Evolutionary conservation across 371 early-diverging fungal genomes (phyloP).

Genomic region (Rozella allomycis): DNA sequence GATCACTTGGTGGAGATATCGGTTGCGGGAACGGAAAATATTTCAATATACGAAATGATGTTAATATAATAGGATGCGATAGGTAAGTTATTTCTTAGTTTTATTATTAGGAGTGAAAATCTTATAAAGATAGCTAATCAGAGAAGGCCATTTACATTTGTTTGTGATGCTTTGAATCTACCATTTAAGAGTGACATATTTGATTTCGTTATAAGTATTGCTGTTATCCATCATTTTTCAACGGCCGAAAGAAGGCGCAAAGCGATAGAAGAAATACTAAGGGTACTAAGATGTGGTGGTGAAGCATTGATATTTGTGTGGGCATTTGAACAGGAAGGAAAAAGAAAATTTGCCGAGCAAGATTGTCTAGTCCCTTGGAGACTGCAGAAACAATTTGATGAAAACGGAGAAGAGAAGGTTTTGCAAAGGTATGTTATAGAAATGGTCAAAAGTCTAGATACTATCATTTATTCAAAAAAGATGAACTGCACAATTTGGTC

Average conservation of each 20-base stretch:
- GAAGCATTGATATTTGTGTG: slow-evolving; percentile 70
- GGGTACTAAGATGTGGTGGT: slow-evolving; percentile 50
- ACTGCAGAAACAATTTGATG: slow-evolving; percentile 3
- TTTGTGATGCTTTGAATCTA: slow-evolving; percentile 53
- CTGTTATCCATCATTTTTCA: slow-evolving; percentile 87
- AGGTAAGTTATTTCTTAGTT: slow-evolving; percentile 18
- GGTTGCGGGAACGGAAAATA: slow-evolving; percentile 97
- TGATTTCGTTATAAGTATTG: slow-evolving; percentile 81
- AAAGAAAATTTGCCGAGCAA: slow-evolving; percentile 55
- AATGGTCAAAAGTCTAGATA: slow-evolving; percentile 21
- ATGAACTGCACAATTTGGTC: slow-evolving; percentile 49
- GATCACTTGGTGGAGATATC: slow-evolving; percentile 70
- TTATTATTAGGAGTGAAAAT: slow-evolving; percentile 33
- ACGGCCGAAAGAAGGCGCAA: slow-evolving; percentile 43
- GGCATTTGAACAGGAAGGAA: slow-evolving; percentile 66
- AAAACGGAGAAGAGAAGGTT: slow-evolving; percentile 1
- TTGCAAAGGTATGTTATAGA: not conserved
- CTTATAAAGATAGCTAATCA: slow-evolving; percentile 49
- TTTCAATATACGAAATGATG: slow-evolving; percentile 50
- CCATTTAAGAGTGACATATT: slow-evolving; percentile 48
- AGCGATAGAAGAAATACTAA: slow-evolving; percentile 53
- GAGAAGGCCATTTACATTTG: slow-evolving; percentile 55
- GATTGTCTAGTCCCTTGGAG: slow-evolving; percentile 88
- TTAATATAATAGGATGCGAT: slow-evolving; percentile 62
- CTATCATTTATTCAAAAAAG: slow-evolving; percentile 76